These are phyloP conservation scores for Populus hybrid DNA, from an alignment of 441 rosid genomes.

Conservation along the genomic window DNA sequence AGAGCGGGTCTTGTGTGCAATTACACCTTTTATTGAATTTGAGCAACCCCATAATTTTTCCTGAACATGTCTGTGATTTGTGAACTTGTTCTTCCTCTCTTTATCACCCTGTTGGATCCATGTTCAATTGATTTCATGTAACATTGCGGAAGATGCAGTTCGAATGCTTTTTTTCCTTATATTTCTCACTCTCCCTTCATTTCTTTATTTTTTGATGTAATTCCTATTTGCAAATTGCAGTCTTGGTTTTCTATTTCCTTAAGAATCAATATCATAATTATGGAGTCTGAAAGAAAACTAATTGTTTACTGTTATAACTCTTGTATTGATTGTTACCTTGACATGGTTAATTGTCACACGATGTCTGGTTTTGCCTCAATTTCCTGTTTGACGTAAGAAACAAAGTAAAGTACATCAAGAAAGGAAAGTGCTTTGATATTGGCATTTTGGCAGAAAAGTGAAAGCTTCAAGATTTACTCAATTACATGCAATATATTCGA, in stretches of 20 bases:
- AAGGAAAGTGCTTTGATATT: constrained; percentile 4
- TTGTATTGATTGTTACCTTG: background rate
- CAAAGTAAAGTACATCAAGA: constrained; percentile 5
- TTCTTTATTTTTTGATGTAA: background rate
- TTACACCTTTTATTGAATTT: constrained; percentile 1
- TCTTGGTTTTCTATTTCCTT: background rate
- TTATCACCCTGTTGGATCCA: background rate
- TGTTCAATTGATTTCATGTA: background rate
- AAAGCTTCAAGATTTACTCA: background rate
- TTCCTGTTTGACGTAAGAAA: constrained; percentile 6
- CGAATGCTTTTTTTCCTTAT: background rate
- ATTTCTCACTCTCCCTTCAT: background rate
- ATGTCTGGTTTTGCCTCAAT: background rate
- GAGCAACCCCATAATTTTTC: background rate
- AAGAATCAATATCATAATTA: background rate
- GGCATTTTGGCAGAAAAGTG: background rate
- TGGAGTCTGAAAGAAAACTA: background rate
- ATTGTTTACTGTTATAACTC: background rate
- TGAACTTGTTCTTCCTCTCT: constrained; percentile 2
- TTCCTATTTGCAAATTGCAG: background rate
- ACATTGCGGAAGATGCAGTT: background rate
- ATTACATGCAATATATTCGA: background rate
- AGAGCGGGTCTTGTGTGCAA: background rate
- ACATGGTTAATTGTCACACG: background rate
- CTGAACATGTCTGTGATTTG: background rate